Conservation (phyloP, 2,329 filamentous ascomycete genomes). For the Aspergillaceae sp. region DNA sequence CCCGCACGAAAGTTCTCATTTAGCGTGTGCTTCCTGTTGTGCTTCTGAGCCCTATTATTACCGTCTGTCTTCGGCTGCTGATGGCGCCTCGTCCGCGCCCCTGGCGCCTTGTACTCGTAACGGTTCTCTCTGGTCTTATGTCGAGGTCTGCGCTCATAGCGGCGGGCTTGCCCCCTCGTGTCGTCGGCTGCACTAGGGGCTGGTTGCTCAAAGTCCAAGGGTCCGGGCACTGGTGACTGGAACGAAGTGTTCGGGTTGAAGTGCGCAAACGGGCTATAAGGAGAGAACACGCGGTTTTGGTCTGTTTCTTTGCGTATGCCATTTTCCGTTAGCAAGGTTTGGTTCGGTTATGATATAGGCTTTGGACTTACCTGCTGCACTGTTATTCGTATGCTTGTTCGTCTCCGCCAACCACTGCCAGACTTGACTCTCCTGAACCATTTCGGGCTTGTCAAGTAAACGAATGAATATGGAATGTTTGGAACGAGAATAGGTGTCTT, state of each 20-base stretch:
- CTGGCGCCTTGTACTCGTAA: slow-evolving; percentile 41
- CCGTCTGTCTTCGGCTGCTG: slow-evolving; percentile 1
- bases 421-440: no score
- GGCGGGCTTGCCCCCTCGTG: not conserved
- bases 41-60: slow-evolving; percentile 18
- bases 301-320: not conserved
- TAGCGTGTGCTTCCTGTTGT: slow-evolving; percentile 31
- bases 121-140: slow-evolving; percentile 49
- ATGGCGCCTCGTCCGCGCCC: not conserved
- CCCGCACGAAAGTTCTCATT: slow-evolving; percentile 50
- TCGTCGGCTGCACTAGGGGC: not conserved
- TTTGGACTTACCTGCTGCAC: no score
- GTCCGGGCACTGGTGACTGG: no score
- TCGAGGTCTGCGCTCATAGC: slow-evolving; percentile 45
- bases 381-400: no score
- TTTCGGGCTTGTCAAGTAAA: no score
- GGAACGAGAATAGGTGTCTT: no score
- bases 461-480: no score
- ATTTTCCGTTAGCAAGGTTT: not conserved
- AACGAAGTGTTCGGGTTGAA: no score
- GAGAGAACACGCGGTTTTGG: not conserved
- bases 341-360: no score
- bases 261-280: not conserved
- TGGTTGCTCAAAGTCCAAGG: not conserved
- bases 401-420: no score